phyloP scores from a whole-genome alignment of 495 filamentous ascomycete genomes.

The Penicillium nucicola region DNA sequence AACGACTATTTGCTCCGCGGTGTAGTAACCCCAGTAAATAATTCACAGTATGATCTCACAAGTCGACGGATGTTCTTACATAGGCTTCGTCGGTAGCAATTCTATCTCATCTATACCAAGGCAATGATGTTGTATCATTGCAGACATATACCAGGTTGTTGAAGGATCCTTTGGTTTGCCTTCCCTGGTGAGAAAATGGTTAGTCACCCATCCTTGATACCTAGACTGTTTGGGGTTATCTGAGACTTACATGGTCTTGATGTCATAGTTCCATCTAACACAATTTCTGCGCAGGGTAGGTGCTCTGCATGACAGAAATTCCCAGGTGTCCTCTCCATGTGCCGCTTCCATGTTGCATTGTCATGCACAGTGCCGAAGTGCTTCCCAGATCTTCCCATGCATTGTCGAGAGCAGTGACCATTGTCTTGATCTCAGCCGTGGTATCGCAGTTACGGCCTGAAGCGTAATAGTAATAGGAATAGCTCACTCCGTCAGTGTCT shows the following conservation, averaged over 20 bases:
- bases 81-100: too few species aligned
- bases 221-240: too few species aligned
- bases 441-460: constrained; percentile 1
- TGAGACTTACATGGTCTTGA: background rate
- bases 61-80: too few species aligned
- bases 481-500: background rate
- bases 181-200: too few species aligned
- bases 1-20: too few species aligned
- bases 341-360: background rate
- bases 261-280: background rate
- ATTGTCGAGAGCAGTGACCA: background rate
- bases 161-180: too few species aligned
- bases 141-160: background rate
- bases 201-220: too few species aligned
- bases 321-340: constrained; percentile 3
- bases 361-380: constrained; percentile 1
- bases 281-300: background rate
- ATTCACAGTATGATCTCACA: too few species aligned
- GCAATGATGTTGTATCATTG: background rate
- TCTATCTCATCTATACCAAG: background rate
- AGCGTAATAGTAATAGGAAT: constrained; percentile 1
- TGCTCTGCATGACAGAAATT: background rate
- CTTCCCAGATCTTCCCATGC: background rate
- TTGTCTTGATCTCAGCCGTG: constrained; percentile 1
- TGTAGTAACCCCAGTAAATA: too few species aligned